phyloP scores from a whole-genome alignment of 164 flowering plant species.

The Annona cherimola region DNA sequence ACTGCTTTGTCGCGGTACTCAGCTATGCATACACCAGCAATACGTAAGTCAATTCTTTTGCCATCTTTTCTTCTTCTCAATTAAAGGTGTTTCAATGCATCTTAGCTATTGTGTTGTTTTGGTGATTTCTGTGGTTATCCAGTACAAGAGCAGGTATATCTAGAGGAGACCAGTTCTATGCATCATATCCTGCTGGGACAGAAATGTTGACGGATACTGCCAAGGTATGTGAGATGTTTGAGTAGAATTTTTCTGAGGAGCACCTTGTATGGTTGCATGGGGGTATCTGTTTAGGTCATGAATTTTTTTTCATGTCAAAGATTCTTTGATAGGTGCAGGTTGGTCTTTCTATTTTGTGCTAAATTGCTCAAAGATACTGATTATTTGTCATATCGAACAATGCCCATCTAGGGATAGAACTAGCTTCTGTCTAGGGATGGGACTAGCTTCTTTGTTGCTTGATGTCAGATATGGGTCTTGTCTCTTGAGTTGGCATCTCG shows the following conservation, averaged over 20 bases:
- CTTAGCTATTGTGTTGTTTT: not conserved
- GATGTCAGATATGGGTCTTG: not conserved
- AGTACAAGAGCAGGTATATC: slow-evolving; percentile 93
- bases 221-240: slow-evolving; percentile 61
- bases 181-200: slow-evolving; percentile 83
- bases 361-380: too few relatives aligned
- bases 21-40: slow-evolving; percentile 63
- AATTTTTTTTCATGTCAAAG: too few relatives aligned
- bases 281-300: not conserved
- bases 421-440: not conserved
- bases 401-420: too few relatives aligned
- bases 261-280: not conserved
- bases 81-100: too few relatives aligned
- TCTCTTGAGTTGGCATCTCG: not conserved
- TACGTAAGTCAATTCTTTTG: slow-evolving; percentile 48
- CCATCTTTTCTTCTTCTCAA: not conserved
- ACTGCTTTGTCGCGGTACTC: slow-evolving; percentile 45
- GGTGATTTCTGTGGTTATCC: slow-evolving; percentile 13
- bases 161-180: slow-evolving; percentile 80
- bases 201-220: slow-evolving; percentile 67
- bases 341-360: not conserved
- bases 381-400: too few relatives aligned
- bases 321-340: not conserved
- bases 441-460: not conserved
- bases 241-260: not conserved